Evolutionary conservation across 768 basidiomycete species (phyloP).

Genomic region (Epithele typhae): DNA sequence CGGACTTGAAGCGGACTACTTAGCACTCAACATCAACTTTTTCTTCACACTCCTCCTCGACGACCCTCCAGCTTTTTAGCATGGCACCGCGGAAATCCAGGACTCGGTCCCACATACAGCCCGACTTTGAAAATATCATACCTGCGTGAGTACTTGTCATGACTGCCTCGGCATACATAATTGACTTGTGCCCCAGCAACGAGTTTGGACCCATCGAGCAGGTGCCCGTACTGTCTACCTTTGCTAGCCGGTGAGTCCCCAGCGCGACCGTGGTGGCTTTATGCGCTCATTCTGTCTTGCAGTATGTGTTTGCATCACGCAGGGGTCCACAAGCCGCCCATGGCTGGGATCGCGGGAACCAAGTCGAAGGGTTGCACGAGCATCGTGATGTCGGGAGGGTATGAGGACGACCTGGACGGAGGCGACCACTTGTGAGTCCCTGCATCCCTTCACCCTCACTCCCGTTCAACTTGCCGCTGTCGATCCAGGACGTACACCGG

Average conservation of each 20-base stretch:
- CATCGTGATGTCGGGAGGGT: conserved; percentile 18
- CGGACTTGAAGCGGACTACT: no score
- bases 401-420: conserved; percentile 20
- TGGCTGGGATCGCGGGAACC: conserved; percentile 17
- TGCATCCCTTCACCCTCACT: background rate
- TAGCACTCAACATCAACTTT: no score
- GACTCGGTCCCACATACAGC: no score
- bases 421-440: conserved; percentile 18
- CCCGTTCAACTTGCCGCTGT: background rate
- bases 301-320: conserved; percentile 11
- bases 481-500: conserved; percentile 15
- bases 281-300: background rate
- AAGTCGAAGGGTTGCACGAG: conserved; percentile 15
- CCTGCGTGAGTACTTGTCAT: no score
- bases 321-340: conserved; percentile 13
- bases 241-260: conserved; percentile 10
- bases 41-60: no score
- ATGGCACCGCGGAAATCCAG: no score
- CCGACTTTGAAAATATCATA: no score
- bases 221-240: conserved; percentile 9
- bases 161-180: no score
- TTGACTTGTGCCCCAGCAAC: conserved; percentile 1
- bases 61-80: no score
- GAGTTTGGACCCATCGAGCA: conserved; percentile 9
- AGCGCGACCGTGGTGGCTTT: background rate